These are phyloP conservation scores for Metschnikowia santaceciliae DNA, from an alignment of 805 yeast genomes.

Conservation along the genomic window DNA sequence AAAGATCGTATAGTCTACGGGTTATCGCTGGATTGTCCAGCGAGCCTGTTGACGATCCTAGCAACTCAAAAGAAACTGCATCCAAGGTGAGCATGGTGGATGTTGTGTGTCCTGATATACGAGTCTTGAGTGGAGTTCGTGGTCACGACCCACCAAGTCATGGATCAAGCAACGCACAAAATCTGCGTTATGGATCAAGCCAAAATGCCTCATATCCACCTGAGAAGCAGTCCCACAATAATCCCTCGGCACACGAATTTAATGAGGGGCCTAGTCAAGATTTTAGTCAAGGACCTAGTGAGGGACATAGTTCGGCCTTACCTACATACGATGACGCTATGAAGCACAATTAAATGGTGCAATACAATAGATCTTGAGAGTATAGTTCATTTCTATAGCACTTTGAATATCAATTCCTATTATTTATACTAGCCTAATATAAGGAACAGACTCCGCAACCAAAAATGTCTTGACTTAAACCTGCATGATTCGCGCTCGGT, in stretches of 20 bases:
- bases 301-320: neutral
- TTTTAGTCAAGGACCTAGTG: neutral
- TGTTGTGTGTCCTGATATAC: slow-evolving; percentile 28
- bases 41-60: slow-evolving; percentile 19
- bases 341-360: neutral
- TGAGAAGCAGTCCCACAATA: neutral
- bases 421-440: no score
- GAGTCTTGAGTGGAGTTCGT: slow-evolving; percentile 31
- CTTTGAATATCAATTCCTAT: neutral
- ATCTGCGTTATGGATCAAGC: slow-evolving; percentile 8
- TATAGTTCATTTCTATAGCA: no score
- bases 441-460: neutral
- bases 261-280: neutral
- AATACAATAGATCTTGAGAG: no score
- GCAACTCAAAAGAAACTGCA: slow-evolving; percentile 13
- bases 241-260: neutral
- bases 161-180: neutral
- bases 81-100: slow-evolving; percentile 27
- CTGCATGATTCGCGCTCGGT: neutral
- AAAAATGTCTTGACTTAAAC: neutral
- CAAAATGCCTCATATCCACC: slow-evolving; percentile 1
- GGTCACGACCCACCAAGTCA: slow-evolving; percentile 12
- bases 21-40: slow-evolving; percentile 28
- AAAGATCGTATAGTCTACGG: slow-evolving; percentile 39
- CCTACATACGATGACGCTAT: slow-evolving; percentile 2